phyloP scores from a whole-genome alignment of 2,329 filamentous ascomycete species.

The Metarhizium robertsii region DNA sequence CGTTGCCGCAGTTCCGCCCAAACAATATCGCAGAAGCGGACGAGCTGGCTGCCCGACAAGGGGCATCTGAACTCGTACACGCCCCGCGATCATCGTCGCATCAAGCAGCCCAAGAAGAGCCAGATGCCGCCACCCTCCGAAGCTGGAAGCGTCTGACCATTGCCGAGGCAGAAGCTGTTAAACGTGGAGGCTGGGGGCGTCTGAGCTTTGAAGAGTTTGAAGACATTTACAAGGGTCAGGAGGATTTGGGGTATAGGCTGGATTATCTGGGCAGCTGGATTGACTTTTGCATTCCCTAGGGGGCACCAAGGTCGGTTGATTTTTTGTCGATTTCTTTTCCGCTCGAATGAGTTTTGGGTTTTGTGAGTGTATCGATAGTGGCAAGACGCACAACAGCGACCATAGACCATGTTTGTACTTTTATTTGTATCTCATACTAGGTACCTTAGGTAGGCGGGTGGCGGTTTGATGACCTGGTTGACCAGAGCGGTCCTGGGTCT shows the following conservation, averaged over 20 bases:
- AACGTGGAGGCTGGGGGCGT: slow-evolving; percentile 70
- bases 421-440: neutral
- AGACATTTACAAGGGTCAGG: slow-evolving; percentile 58
- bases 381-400: too few species aligned
- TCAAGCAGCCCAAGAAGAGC: slow-evolving; percentile 9
- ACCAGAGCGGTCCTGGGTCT: too few species aligned
- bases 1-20: slow-evolving; percentile 61
- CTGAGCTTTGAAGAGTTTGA: slow-evolving; percentile 76
- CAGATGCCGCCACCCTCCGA: slow-evolving; percentile 25
- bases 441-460: neutral
- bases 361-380: neutral
- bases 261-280: slow-evolving; percentile 88
- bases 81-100: neutral
- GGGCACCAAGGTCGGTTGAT: neutral
- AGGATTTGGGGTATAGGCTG: slow-evolving; percentile 52
- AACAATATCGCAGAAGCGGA: slow-evolving; percentile 28
- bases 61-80: neutral
- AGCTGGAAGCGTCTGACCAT: slow-evolving; percentile 49
- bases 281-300: slow-evolving; percentile 62
- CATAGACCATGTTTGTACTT: neutral
- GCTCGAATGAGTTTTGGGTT: neutral
- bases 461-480: neutral
- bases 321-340: too few species aligned
- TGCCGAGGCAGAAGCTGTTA: slow-evolving; percentile 58
- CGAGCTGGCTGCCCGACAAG: slow-evolving; percentile 1